Percentiles rank a stretch among this genome's conserved stretches.
Conservation (phyloP, 2,329 filamentous ascomycete genomes). For the Pseudogymnoascus sp. region DNA sequence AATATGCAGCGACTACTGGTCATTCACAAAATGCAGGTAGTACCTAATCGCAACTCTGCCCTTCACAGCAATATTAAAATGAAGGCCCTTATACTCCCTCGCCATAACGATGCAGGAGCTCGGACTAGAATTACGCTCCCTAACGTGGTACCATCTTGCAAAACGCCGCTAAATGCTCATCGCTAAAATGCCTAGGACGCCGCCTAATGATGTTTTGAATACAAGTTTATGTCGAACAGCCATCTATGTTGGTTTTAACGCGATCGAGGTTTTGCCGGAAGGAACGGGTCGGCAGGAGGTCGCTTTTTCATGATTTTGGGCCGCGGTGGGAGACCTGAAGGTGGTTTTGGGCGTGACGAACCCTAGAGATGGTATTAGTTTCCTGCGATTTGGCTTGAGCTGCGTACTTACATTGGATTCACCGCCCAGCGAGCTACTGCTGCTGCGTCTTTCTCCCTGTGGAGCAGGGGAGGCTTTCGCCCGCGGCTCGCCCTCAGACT, state of each 20-base stretch:
- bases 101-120: not conserved
- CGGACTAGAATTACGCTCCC: conserved; percentile 1
- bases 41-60: not conserved
- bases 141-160: not conserved
- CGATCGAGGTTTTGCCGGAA: not conserved
- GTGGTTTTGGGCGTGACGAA: not conserved
- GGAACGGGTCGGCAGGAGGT: not conserved
- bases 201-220: not conserved
- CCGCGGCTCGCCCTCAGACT: not conserved
- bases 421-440: not conserved
- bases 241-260: not conserved
- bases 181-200: conserved; percentile 1
- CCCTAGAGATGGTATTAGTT: not conserved
- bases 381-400: not conserved
- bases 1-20: not conserved
- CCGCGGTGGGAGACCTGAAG: not conserved
- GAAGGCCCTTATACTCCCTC: not conserved
- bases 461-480: not conserved
- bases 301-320: not conserved
- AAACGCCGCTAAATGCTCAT: not conserved
- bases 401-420: not conserved
- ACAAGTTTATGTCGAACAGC: not conserved
- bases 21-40: not conserved
- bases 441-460: not conserved
- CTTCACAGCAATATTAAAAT: not conserved